A percentile compares a stretch with the other conserved stretches of the same genome.
These are phyloP conservation scores for Pichia ethanolica DNA, from an alignment of 805 yeast species.

Conservation along the genomic window DNA sequence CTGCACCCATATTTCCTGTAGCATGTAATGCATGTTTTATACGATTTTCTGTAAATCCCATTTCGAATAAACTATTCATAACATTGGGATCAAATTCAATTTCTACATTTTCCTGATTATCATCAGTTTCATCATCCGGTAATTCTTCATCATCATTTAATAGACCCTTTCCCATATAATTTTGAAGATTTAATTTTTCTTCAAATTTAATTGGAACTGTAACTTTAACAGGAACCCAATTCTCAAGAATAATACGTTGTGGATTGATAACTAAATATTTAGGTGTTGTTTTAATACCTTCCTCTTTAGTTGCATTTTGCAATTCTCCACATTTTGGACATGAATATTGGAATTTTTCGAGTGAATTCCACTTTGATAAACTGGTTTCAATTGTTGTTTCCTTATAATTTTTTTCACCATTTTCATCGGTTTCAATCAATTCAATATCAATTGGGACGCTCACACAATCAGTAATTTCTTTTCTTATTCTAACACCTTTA, in stretches of 20 bases:
- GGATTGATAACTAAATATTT: slow-evolving; percentile 63
- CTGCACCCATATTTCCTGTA: slow-evolving; percentile 59
- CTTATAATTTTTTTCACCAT: slow-evolving; percentile 41
- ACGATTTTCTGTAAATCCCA: slow-evolving; percentile 83
- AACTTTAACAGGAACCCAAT: slow-evolving; percentile 85
- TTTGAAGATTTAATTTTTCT: slow-evolving; percentile 35
- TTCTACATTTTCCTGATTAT: slow-evolving; percentile 6
- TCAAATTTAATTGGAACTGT: slow-evolving; percentile 59
- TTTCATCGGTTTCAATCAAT: slow-evolving; percentile 31
- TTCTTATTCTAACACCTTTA: slow-evolving; percentile 48
- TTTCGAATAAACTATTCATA: slow-evolving; percentile 49
- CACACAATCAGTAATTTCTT: slow-evolving; percentile 54
- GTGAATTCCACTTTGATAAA: slow-evolving; percentile 36
- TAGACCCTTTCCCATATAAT: slow-evolving; percentile 35
- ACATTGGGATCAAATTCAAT: slow-evolving; percentile 45
- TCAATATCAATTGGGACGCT: slow-evolving; percentile 50
- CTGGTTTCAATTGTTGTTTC: slow-evolving; percentile 43
- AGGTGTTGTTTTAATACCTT: slow-evolving; percentile 59
- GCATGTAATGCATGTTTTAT: slow-evolving; percentile 58
- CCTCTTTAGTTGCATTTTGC: slow-evolving; percentile 32
- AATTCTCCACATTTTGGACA: slow-evolving; percentile 48
- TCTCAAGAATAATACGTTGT: slow-evolving; percentile 72
- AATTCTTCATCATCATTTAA: slow-evolving; percentile 34
- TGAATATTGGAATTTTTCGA: slow-evolving; percentile 54
- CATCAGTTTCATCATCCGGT: slow-evolving; percentile 19